Conservation (phyloP, 352 stramenopile genomes). For the Globisporangium megalacanthum region DNA sequence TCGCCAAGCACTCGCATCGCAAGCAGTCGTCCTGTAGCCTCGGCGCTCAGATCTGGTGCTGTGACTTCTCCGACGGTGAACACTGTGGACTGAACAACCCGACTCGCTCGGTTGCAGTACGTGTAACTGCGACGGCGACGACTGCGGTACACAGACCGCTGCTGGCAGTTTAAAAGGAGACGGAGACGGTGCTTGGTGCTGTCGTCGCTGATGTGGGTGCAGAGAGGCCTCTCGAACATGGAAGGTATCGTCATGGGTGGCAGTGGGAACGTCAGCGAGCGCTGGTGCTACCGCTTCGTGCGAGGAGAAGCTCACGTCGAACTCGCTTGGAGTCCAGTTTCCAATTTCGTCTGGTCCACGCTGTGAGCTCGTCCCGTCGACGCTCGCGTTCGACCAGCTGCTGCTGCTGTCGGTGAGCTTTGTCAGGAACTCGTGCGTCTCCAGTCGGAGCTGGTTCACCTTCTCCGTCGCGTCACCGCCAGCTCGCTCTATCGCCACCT, state of each 20-base stretch:
- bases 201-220: background rate
- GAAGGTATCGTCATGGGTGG: background rate
- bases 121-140: no score
- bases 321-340: background rate
- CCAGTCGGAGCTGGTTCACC: conserved; percentile 5
- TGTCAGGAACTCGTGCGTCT: conserved; percentile 6
- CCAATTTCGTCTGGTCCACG: background rate
- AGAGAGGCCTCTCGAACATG: background rate
- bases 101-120: no score
- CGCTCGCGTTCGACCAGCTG: background rate
- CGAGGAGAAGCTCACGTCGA: background rate
- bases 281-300: background rate
- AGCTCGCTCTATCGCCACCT: no score
- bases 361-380: background rate
- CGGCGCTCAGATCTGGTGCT: background rate
- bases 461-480: background rate
- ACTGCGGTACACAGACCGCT: no score
- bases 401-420: background rate
- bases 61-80: background rate
- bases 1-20: conserved; percentile 11
- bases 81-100: no score
- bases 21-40: conserved; percentile 3
- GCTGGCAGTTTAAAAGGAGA: no score
- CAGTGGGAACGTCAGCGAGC: background rate
- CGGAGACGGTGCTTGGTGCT: background rate